Evolutionary conservation across 192 early-diverging fungal genomes (phyloP), one percentile per base, ranked within the genome.

Genomic region (Spizellomyces sp.): DNA sequence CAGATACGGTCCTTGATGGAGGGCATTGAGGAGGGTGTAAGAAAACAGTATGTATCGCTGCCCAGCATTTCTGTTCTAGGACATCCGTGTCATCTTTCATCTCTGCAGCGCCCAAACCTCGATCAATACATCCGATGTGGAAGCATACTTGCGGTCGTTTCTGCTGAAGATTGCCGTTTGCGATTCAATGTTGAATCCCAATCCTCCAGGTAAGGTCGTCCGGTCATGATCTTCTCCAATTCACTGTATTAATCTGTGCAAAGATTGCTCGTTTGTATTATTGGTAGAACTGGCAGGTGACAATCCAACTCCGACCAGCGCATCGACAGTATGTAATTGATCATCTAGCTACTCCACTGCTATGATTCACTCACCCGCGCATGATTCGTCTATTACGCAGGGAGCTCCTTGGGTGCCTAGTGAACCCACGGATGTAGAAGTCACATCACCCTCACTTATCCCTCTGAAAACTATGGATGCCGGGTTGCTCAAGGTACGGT

Each of bases 401-500:
- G 43, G 42, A 12, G 66, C 67, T 15, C 58, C 64, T 8, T 79
- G 78, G 78, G 54, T 79, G 10, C 78, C 70, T 14, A 70, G 64
- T 7, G 78, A 79, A 45, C 15, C 21, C 8, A 47, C 46, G 42
- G 65, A 71, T 7, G 45, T 75, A 7, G 27, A 48, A 19, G 60
- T 80, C 47, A 12, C 36, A 15, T 21, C 68, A 21, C 62, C 67
- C n/a, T n/a, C 48, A 0, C 54, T 81, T 4, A 56, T 72, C 8
- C 79, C 79, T 5, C 45, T 81, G 22, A 81, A 77, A 45, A 69
- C 65, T 19, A 66, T 81, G 69, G 76, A 81, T 52, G 74, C 76
- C 0, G 79, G 79, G 6, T 27, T 78, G 19, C 45, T 81, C 0
- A 77, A 75, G 75, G 61, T 80, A 47, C 45, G 66, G 27, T 36